Evolutionary conservation across 164 flowering plant genomes (phyloP), one percentile per base, ranked within the genome.

Genomic region (Umbilicus rupestris): DNA sequence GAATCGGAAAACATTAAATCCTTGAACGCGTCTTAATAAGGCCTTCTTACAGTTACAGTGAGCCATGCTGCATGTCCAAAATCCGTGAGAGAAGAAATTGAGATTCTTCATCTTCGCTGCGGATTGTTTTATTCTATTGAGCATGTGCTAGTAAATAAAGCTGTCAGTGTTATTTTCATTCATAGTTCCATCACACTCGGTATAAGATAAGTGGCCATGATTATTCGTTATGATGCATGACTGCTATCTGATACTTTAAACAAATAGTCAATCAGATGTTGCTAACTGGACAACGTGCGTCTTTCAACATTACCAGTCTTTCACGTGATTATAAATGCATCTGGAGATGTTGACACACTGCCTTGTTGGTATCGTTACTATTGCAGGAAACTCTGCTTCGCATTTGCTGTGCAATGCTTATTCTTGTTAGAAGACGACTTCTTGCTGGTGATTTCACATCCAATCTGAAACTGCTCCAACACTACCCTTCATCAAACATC

Each of bases 371-470:
- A 37, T 5, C 24, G 15, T 22, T 10, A 24, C 7, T 62, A 19
- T 5, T 81, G 81, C 83, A 94, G 98, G 97, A 91, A 67, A 91
- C 95, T 2, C 70, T 94, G 68, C 90, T 91, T 44, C 79, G 99
- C 47, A 46, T 94, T 68, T 91, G 99, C 69, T 91, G 97, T 71
- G 92, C 97, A 17, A 94, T 94, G 99, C 78, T 94, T 70, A 75
- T 94, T 66, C 84, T 89, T 39, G 75, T 94, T 17, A 75, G 99
- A 62, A 88, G 87, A 68, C 95, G 96, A 15, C 73, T 94, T 22
- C 80, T 94, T 45, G 99, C 97, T 1, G 99, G 99, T 67, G 99
- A 94, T 81, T 94, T 94, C 75, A 94, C 97, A 44, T 82, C 99
- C 17, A 94, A 87, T 74, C 87, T 94, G 69, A 91, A 89, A 80